These are phyloP conservation scores for Globisporangium radiosum DNA, from an alignment of 352 stramenopile species.

Conservation along the genomic window DNA sequence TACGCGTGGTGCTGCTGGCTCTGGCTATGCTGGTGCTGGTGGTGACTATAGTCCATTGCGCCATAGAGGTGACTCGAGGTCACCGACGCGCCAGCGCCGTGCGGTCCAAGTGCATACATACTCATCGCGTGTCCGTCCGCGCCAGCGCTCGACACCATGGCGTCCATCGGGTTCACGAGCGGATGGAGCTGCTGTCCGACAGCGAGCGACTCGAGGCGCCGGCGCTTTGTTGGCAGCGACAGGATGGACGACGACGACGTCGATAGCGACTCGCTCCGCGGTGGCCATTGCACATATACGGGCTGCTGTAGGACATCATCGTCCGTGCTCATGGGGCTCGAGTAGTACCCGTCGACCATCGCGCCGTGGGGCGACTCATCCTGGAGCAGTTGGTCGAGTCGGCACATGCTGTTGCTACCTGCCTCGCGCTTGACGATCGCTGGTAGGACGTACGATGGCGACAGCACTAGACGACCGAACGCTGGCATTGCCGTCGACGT, in stretches of 20 bases:
- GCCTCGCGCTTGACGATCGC: slow-evolving; percentile 6
- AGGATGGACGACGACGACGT: slow-evolving; percentile 4
- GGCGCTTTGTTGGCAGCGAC: slow-evolving; percentile 9
- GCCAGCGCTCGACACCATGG: slow-evolving; percentile 6
- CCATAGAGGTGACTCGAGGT: slow-evolving; percentile 2
- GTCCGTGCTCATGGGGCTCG: slow-evolving; percentile 41
- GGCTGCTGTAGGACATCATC: slow-evolving; percentile 37
- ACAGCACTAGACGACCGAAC: slow-evolving; percentile 1
- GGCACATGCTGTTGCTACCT: slow-evolving; percentile 11
- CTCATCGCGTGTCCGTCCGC: not conserved
- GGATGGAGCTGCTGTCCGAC: not conserved
- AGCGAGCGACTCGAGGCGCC: slow-evolving; percentile 6
- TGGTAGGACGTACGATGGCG: slow-evolving; percentile 12
- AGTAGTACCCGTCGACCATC: slow-evolving; percentile 41
- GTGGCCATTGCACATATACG: slow-evolving; percentile 17
- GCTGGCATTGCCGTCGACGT: slow-evolving; percentile 15
- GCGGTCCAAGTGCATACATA: slow-evolving; percentile 2
- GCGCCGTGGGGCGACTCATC: slow-evolving; percentile 27
- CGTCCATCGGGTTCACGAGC: slow-evolving; percentile 32
- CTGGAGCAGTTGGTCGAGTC: slow-evolving; percentile 56
- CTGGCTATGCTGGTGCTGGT: not conserved
- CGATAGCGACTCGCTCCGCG: slow-evolving; percentile 8
- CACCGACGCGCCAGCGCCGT: not conserved
- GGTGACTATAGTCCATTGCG: slow-evolving; percentile 5
- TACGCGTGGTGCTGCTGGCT: slow-evolving; percentile 7